Base-by-base conservation (phyloP, 257 asterid genomes). In the Misopates orontium region DNA sequence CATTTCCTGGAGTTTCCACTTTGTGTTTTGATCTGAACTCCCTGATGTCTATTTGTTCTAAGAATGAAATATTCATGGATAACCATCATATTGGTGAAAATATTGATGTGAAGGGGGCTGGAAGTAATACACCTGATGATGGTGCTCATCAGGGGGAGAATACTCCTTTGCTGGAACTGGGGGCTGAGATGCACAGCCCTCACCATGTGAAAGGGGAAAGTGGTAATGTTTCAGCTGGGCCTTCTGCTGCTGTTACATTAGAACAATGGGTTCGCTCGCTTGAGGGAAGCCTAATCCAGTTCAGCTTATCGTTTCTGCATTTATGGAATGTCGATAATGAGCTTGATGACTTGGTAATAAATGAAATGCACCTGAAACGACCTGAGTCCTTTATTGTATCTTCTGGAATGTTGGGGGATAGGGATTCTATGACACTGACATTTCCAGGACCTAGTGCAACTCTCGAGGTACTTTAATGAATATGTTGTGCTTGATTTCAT, bases 381-480 rank as follows among this genome's bases (percentile, higher is more conserved):
- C 95, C 96, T 3, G 76, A 85, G 56, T 67, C 79, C 75, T 84
- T 86, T 63, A 80, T 79, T 68, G 80, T 90, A 62, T 86, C 99
- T 67, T 86, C 97, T 83, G 99, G 99, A 64, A 74, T 93, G 69
- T 64, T 90, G 44, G 99, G 99, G 79, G 97, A 93, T 70, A 78
- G 90, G 74, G 97, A 96, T 68, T 85, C 97, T 32, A 76, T 93
- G 83, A 93, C 99, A 44, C 79, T 93, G 56, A 71, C 90, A 48
- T 87, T 90, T 80, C 97, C 99, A 57, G 87, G 88, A 66, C 63
- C 85, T 73, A 69, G 52, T 69, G 84, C 96, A 67, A 86, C 87
- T 40, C 83, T 93, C 20, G 92, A 93, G 96, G 99, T 93, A 87
- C 66, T 57, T 44, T 19, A 54, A 54, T 61, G 41, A 73, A 70